Base-by-base conservation (phyloP, 257 asterid genomes). In the Haberlea rhodopensis region DNA sequence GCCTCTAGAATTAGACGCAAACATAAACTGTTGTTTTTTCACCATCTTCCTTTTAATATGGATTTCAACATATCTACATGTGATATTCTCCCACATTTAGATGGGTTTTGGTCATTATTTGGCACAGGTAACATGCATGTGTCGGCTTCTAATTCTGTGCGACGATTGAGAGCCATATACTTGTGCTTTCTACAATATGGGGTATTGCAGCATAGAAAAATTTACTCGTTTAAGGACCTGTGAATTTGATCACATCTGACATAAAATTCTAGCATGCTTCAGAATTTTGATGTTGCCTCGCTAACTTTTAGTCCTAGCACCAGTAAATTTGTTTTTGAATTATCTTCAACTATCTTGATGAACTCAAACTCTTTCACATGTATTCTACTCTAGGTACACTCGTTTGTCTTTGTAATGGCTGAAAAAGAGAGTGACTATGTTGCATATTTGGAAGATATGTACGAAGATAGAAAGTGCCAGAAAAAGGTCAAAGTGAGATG, bases 401-500 rank as follows among this genome's bases (percentile, higher is more conserved):
- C 97, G 27, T 87, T 90, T 57, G 92, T 94, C 64, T 90, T 85
- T 74, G 97, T 90, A 62, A 94, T 94, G 99, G 97, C 97, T 67
- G 97, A 94, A 73, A 85, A 81, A 71, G 97, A 94, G 60, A 88
- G 82, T 64, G 95, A 79, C 55, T 78, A 90, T 69, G 78, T 94
- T 60, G 96, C 99, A 43, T 94, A 90, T 74, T 73, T 94, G 72
- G 97, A 90, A 78, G 99, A 94, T 71, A 86, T 94, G 97, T 94
- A 94, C n/a, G 97, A 90, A 83, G 97, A 94, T 74, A 71, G 87
- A 59, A 94, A 94, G 82, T 73, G 84, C 80, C 95, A 87, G 73
- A 90, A 85, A 82, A 94, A 88, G 78, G 97, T 87, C 74, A 94
- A 87, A 85, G 96, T 94, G 54, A 84, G 99, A 81, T 94, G 97